These are phyloP conservation scores for Chloranthus sessilifolius DNA, from an alignment of 164 flowering plant genomes.

Conservation along the genomic window DNA sequence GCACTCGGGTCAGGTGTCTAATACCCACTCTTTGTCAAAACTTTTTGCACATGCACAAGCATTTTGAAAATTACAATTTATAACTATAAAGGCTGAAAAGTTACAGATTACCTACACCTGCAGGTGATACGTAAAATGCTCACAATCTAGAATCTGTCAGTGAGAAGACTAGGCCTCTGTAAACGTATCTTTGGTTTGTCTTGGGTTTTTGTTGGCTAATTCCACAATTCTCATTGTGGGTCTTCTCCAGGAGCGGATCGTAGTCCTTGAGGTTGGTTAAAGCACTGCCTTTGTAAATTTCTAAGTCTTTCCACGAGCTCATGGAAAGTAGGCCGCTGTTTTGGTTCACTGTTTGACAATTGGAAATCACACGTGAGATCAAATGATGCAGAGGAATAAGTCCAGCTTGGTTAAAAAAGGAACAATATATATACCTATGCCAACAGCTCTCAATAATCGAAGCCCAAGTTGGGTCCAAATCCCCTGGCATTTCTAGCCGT, in stretches of 20 bases:
- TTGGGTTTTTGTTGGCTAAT: too few relatives aligned
- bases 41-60: too few relatives aligned
- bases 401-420: not conserved
- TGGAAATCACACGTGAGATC: not conserved
- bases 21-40: too few relatives aligned
- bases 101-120: too few relatives aligned
- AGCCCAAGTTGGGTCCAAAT: constrained; percentile 71
- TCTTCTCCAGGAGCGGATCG: constrained; percentile 35
- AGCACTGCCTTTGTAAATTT: constrained; percentile 54
- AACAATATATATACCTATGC: constrained; percentile 46
- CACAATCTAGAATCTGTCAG: too few relatives aligned
- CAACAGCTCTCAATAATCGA: constrained; percentile 92
- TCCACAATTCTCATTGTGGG: constrained; percentile 23
- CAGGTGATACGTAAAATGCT: too few relatives aligned
- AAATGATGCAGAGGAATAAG: not conserved
- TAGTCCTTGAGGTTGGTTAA: constrained; percentile 44
- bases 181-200: too few relatives aligned
- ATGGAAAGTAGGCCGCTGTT: constrained; percentile 60
- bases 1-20: too few relatives aligned
- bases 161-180: too few relatives aligned
- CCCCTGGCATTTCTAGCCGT: constrained; percentile 83
- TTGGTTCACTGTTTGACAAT: constrained; percentile 51
- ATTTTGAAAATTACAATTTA: too few relatives aligned
- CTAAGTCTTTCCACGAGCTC: constrained; percentile 62
- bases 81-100: too few relatives aligned